A percentile compares a stretch with the other conserved stretches of the same genome.
Evolutionary conservation across 768 basidiomycete genomes (phyloP).

Genomic region (Pisolithus sp.): DNA sequence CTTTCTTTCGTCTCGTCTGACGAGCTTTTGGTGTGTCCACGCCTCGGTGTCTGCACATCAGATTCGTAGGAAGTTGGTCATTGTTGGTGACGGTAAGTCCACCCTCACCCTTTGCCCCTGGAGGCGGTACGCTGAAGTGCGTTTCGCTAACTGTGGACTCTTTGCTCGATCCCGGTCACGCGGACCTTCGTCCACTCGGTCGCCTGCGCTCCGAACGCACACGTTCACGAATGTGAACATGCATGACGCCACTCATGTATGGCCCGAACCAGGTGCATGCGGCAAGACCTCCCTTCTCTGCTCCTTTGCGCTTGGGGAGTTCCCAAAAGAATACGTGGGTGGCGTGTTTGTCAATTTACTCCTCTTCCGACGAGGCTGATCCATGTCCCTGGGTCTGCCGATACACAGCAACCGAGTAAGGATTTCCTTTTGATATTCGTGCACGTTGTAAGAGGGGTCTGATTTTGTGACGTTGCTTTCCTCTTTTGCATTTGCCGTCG

Average conservation of each 20-base stretch:
- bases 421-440: not conserved
- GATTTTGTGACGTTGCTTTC: not conserved
- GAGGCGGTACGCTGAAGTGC: no score
- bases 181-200: not conserved
- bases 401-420: constrained; percentile 43
- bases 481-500: not conserved
- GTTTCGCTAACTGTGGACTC: no score
- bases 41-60: constrained; percentile 23
- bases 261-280: constrained; percentile 63
- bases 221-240: not conserved
- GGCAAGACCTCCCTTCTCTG: constrained; percentile 92
- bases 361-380: not conserved
- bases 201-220: not conserved
- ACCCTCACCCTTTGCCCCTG: not conserved
- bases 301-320: constrained; percentile 90
- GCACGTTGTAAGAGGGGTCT: not conserved
- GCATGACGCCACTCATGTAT: constrained; percentile 11
- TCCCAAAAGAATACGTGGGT: constrained; percentile 93
- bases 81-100: constrained; percentile 88
- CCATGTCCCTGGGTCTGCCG: not conserved
- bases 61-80: constrained; percentile 94
- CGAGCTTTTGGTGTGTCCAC: not conserved
- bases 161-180: not conserved
- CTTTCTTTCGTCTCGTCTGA: not conserved
- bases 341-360: not conserved